These are phyloP conservation scores for Exophiala phaeomuriformis DNA, from an alignment of 2,329 filamentous ascomycete genomes.

Conservation along the genomic window DNA sequence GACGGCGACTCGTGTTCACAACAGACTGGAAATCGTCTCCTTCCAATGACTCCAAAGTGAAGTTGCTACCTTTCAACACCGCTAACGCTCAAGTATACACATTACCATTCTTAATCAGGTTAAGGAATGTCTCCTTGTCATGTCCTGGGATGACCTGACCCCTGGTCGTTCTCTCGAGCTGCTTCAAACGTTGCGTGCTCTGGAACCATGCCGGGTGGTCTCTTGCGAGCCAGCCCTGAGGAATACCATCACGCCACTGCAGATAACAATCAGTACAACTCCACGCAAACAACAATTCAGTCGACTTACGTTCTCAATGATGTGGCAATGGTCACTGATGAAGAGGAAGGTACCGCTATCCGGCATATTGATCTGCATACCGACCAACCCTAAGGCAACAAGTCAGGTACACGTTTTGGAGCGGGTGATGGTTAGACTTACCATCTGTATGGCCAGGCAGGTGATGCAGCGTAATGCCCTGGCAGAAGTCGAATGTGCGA, in stretches of 20 bases:
- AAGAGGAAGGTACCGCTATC: slow-evolving; percentile 26
- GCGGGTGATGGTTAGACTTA: slow-evolving; percentile 1
- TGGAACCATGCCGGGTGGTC: slow-evolving; percentile 26
- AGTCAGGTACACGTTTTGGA: slow-evolving; percentile 4
- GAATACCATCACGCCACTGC: slow-evolving; percentile 26
- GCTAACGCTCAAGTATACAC: slow-evolving; percentile 15
- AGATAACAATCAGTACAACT: slow-evolving; percentile 1
- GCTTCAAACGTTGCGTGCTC: slow-evolving; percentile 25
- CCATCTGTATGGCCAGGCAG: slow-evolving; percentile 26
- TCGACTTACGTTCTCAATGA: slow-evolving; percentile 26
- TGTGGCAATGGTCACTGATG: slow-evolving; percentile 26
- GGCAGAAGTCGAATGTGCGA: slow-evolving; percentile 25
- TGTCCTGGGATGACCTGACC: slow-evolving; percentile 24
- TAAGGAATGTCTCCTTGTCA: slow-evolving; percentile 25
- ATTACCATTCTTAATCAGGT: slow-evolving; percentile 16
- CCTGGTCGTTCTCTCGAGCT: slow-evolving; percentile 22
- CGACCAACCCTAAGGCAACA: slow-evolving; percentile 18
- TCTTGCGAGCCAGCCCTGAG: slow-evolving; percentile 26
- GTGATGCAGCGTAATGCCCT: slow-evolving; percentile 26
- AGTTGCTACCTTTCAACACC: neutral
- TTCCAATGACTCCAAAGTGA: neutral
- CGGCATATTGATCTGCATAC: slow-evolving; percentile 27
- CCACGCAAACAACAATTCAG: neutral
- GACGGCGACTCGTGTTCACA: neutral
- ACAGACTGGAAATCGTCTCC: neutral